A percentile compares a stretch with the other conserved stretches of the same genome.
Conservation (phyloP, 2,329 filamentous ascomycete genomes). For the Neopestalotiopsis clavispora region DNA sequence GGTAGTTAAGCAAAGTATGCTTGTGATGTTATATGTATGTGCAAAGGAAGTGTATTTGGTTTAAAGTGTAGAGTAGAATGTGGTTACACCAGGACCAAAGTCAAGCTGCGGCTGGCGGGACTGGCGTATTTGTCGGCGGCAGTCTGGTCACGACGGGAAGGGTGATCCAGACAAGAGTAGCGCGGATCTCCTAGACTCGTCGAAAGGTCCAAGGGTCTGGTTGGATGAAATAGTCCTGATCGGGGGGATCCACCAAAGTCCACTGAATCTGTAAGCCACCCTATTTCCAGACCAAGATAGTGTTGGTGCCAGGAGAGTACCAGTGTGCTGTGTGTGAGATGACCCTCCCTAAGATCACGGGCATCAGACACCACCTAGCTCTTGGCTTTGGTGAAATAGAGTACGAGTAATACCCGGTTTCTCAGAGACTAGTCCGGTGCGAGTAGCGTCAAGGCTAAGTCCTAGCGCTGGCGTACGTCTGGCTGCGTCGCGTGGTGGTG, state of each 20-base stretch:
- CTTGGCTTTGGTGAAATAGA: slow-evolving; percentile 7
- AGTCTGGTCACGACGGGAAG: slow-evolving; percentile 33
- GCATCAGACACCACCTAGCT: slow-evolving; percentile 8
- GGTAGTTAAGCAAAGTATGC: slow-evolving; percentile 23
- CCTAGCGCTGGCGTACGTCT: slow-evolving; percentile 6
- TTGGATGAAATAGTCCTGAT: slow-evolving; percentile 35
- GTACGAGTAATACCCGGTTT: slow-evolving; percentile 14
- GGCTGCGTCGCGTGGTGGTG: slow-evolving; percentile 4
- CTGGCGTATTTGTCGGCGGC: slow-evolving; percentile 43
- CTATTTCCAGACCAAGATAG: slow-evolving; percentile 14
- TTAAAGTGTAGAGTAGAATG: slow-evolving; percentile 31
- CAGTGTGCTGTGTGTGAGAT: neutral
- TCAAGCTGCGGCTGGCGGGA: slow-evolving; percentile 39
- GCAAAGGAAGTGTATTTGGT: slow-evolving; percentile 23
- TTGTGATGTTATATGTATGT: slow-evolving; percentile 27
- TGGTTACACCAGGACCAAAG: slow-evolving; percentile 35
- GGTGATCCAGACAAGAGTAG: slow-evolving; percentile 36
- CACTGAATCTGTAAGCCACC: slow-evolving; percentile 24
- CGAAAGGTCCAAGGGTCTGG: slow-evolving; percentile 28
- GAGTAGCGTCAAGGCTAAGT: slow-evolving; percentile 10
- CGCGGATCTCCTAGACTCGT: slow-evolving; percentile 35
- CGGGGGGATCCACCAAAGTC: slow-evolving; percentile 27
- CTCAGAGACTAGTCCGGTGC: slow-evolving; percentile 3
- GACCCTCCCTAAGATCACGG: slow-evolving; percentile 12
- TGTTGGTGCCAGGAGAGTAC: slow-evolving; percentile 7